Conservation (phyloP, 345 rosid species). For the Citrus hindsii region DNA sequence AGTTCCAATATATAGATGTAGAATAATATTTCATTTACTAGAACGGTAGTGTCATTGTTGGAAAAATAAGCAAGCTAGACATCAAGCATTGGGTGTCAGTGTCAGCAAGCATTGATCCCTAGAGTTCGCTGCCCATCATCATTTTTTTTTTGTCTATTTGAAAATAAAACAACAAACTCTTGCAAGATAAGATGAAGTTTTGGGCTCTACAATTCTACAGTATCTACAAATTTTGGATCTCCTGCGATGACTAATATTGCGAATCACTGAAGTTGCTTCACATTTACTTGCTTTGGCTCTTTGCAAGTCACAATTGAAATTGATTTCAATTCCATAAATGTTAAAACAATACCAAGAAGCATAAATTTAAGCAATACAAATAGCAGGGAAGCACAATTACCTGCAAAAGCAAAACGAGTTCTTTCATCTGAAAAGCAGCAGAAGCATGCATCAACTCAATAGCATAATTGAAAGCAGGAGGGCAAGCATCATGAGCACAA, state of each 20-base stretch:
- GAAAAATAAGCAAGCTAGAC: background rate
- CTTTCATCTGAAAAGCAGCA: constrained; percentile 31
- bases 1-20: background rate
- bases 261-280: background rate
- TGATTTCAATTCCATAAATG: too few relatives aligned
- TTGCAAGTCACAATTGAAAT: too few relatives aligned
- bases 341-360: too few relatives aligned
- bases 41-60: background rate
- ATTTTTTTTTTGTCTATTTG: too few relatives aligned
- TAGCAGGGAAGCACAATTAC: constrained; percentile 10
- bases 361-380: too few relatives aligned
- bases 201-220: too few relatives aligned
- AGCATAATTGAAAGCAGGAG: constrained; percentile 36
- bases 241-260: background rate
- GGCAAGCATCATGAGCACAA: constrained; percentile 41
- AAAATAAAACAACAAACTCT: too few relatives aligned
- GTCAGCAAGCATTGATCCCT: too few relatives aligned
- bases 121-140: too few relatives aligned
- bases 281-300: background rate
- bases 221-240: background rate
- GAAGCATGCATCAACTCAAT: constrained; percentile 46
- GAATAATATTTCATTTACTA: background rate
- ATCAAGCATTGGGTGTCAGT: too few relatives aligned
- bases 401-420: constrained; percentile 41
- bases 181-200: too few relatives aligned